Evolutionary conservation across 2,329 filamentous ascomycete genomes (phyloP).

Genomic region (Purpureocillium takamizusanense): DNA sequence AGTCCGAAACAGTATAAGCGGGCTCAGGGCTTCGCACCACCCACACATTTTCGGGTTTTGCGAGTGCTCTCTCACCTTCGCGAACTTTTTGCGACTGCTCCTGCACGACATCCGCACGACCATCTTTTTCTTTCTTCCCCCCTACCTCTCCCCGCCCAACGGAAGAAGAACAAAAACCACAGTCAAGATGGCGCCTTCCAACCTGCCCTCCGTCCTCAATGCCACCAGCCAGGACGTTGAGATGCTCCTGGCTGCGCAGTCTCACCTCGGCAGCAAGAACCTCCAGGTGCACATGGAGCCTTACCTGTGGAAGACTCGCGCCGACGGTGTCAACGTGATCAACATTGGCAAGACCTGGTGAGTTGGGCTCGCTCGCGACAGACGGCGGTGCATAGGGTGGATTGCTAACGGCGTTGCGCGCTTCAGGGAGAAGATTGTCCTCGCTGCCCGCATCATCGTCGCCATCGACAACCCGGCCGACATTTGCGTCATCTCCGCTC

Average conservation of each 20-base stretch:
- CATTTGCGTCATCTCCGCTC: constrained; percentile 98
- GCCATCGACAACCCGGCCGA: constrained; percentile 99
- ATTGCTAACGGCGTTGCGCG: constrained; percentile 7
- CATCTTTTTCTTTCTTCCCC: constrained; percentile 17
- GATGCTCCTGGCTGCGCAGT: constrained; percentile 96
- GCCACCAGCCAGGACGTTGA: constrained; percentile 97
- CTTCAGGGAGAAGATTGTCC: constrained; percentile 95
- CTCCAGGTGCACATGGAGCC: constrained; percentile 98
- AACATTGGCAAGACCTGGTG: constrained; percentile 99
- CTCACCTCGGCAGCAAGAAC: constrained; percentile 98
- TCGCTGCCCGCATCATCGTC: constrained; percentile 96
- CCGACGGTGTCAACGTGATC: constrained; percentile 96
- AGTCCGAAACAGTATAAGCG: constrained; percentile 15
- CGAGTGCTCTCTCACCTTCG: constrained; percentile 19
- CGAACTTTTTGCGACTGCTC: constrained; percentile 32
- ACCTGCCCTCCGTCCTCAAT: constrained; percentile 93
- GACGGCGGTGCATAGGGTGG: too few species aligned
- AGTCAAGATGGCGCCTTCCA: constrained; percentile 91
- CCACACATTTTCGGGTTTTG: constrained; percentile 30
- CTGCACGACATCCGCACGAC: constrained; percentile 15
- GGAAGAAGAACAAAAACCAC: constrained; percentile 28
- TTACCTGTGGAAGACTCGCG: constrained; percentile 99
- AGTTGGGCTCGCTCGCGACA: constrained; percentile 20
- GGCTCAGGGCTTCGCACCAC: constrained; percentile 26
- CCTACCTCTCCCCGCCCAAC: constrained; percentile 17